Percentiles rank a stretch among this genome's conserved stretches.
These are phyloP conservation scores for Pseudocercospora fuligena DNA, from an alignment of 2,329 filamentous ascomycete genomes.

Conservation along the genomic window DNA sequence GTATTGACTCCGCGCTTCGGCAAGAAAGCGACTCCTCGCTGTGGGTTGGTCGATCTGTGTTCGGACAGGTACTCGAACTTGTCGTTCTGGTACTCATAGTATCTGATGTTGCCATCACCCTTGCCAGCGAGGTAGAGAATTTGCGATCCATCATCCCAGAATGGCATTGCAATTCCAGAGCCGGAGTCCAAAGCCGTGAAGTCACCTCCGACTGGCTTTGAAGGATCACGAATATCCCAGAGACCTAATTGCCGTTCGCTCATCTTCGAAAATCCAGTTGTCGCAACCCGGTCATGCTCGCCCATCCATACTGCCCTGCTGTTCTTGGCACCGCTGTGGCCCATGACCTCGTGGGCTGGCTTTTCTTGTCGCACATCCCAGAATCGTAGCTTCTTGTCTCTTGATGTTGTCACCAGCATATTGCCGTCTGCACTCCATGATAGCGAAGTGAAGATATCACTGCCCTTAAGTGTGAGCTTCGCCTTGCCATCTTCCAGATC, in stretches of 20 bases:
- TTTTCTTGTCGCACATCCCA: conserved; percentile 97
- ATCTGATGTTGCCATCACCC: conserved; percentile 98
- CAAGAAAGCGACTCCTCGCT: conserved; percentile 91
- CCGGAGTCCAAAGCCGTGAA: conserved; percentile 93
- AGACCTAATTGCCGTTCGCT: conserved; percentile 94
- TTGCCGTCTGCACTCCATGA: conserved; percentile 93
- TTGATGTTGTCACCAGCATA: conserved; percentile 86
- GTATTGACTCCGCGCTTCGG: conserved; percentile 94
- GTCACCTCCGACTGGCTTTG: conserved; percentile 77
- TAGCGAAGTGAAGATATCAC: conserved; percentile 91
- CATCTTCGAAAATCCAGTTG: conserved; percentile 97
- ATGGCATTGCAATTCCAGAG: conserved; percentile 97
- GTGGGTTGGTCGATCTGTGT: conserved; percentile 95
- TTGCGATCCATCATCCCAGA: conserved; percentile 98
- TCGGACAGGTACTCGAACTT: conserved; percentile 97
- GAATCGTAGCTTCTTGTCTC: conserved; percentile 96
- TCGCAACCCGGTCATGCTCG: conserved; percentile 93
- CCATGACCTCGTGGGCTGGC: conserved; percentile 79
- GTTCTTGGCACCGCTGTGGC: conserved; percentile 94
- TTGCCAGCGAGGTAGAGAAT: conserved; percentile 96
- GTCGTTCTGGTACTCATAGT: conserved; percentile 98
- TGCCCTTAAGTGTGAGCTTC: conserved; percentile 78
- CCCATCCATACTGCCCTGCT: conserved; percentile 96
- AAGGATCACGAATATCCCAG: conserved; percentile 84
- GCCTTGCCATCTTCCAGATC: conserved; percentile 80